Base-by-base conservation (phyloP, 1,284 basidiomycete species). In the Ustilago sp. region DNA sequence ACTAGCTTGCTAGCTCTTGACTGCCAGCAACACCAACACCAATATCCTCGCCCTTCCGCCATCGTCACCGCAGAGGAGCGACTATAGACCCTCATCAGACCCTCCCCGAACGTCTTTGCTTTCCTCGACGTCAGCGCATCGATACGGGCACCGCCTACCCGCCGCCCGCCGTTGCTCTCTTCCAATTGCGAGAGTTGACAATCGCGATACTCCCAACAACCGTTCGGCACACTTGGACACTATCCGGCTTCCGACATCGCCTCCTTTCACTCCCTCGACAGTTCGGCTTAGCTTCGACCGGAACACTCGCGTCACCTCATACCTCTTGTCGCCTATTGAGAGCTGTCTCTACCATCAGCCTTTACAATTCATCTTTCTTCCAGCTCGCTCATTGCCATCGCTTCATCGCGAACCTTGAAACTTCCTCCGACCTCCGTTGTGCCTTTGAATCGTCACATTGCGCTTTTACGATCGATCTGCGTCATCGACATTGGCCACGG, bases 401-500 rank as follows among this genome's bases (percentile, higher is more conserved):
- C 19, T 48, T 48, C 19, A 28, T 48, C 34, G 51, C 52, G 38
- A 8, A 45, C 8, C 34, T 48, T 55, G 52, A 34, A 38, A 32
- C 45, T 32, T 39, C 39, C 19, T 31, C 32, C 31, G 19, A 28
- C 8, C 39, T 23, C 52, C 52, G 35, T n/a, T 36, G n/a, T n/a
- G 19, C 34, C 17, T n/a, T 28, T 54, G 34, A 15, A 19, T 36
- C 34, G 11, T 32, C 38, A 19, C 56, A 28, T 31, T 68, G 66
- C 66, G 66, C 60, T 55, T 68, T 68, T 68, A 68, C 66, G 60
- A 59, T 59, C 45, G 28, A 34, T 59, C 28, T 12, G 11, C 12
- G n/a, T 50, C 36, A 8, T 48, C 1, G 36, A 35, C 45, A 35
- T 53, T 48, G 17, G 28, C 28, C 47, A 50, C 35, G 47, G 43